Evolutionary conservation across 2,329 filamentous ascomycete genomes (phyloP).

Genomic region (Colletotrichum viniferum): DNA sequence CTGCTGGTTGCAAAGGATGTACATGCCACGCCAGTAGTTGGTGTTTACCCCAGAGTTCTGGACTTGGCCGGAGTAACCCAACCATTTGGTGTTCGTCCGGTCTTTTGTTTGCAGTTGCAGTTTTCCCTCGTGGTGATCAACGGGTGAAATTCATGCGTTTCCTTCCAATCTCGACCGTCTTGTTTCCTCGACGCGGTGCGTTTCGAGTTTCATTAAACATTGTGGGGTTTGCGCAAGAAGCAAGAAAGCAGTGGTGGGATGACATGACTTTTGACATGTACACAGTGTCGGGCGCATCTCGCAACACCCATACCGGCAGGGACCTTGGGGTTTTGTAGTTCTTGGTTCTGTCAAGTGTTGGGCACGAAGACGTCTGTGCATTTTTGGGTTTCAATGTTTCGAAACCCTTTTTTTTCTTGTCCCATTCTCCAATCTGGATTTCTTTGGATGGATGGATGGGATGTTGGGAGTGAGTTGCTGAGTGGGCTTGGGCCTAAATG

Average conservation of each 20-base stretch:
- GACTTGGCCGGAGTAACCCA: background rate
- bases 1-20: background rate
- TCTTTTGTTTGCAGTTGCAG: background rate
- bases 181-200: background rate
- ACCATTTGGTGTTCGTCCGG: background rate
- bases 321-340: background rate
- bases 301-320: background rate
- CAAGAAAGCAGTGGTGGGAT: background rate
- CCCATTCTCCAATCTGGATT: background rate
- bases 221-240: background rate
- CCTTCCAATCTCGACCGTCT: background rate
- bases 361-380: background rate
- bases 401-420: background rate
- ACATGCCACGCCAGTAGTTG: background rate
- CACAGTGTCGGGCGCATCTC: background rate
- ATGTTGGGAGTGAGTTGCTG: background rate
- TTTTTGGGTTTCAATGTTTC: background rate
- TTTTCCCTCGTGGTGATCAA: background rate
- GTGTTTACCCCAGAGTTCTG: background rate
- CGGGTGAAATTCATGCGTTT: background rate
- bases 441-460: background rate
- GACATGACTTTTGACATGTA: slow-evolving; percentile 1
- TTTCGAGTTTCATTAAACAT: slow-evolving; percentile 3
- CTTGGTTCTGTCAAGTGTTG: background rate
- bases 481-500: background rate